phyloP scores from a whole-genome alignment of 2,329 filamentous ascomycete genomes.

The Rhexocercosporidium sp. region DNA sequence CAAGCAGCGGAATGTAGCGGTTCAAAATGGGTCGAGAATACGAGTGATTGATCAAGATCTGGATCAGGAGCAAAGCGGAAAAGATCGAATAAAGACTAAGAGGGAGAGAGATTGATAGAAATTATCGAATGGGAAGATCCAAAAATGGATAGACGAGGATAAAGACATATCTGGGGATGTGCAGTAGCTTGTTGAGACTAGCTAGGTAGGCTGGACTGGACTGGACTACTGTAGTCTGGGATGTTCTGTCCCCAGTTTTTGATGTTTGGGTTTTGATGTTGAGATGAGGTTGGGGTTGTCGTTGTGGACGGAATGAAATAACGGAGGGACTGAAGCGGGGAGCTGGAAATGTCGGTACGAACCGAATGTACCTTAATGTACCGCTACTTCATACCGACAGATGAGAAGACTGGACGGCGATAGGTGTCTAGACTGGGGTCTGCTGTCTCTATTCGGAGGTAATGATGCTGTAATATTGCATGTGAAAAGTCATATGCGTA shows the following conservation, averaged over 20 bases:
- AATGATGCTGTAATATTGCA: neutral
- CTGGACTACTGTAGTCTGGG: neutral
- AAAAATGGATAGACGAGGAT: constrained; percentile 13
- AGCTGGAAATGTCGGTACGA: constrained; percentile 13
- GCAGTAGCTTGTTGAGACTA: constrained; percentile 9
- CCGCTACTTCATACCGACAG: neutral
- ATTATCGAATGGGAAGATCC: neutral
- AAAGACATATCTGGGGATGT: neutral
- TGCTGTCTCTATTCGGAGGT: neutral
- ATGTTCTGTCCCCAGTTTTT: neutral
- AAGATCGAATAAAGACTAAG: neutral
- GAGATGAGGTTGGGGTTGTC: neutral
- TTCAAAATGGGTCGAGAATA: neutral
- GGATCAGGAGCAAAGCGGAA: neutral
- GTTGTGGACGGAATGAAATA: no score
- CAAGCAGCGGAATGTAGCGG: neutral
- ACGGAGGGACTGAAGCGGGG: neutral
- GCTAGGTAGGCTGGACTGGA: neutral
- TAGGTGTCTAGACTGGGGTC: neutral
- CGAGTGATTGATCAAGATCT: neutral
- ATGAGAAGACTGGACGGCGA: neutral
- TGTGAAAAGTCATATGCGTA: neutral
- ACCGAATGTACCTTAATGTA: neutral
- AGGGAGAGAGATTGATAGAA: neutral
- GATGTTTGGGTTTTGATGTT: neutral